Conservation (phyloP, 1,139 yeast species). For the Suhomyces yuchorum region DNA sequence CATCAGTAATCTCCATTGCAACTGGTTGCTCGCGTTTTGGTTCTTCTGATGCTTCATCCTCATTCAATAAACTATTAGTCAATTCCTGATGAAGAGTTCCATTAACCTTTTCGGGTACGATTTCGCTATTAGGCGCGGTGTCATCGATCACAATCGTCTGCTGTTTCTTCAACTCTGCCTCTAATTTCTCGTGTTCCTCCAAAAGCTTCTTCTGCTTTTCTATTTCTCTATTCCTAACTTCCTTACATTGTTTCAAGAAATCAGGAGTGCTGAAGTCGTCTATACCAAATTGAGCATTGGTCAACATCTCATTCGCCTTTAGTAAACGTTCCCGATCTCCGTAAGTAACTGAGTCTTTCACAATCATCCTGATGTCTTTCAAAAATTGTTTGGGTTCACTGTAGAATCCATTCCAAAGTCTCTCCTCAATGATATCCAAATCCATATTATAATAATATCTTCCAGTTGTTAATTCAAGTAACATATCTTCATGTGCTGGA, state of each 20-base stretch:
- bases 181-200: slow-evolving; percentile 37
- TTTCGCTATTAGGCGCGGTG: background rate
- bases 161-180: slow-evolving; percentile 30
- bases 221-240: slow-evolving; percentile 68
- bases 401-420: slow-evolving; percentile 95
- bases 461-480: slow-evolving; percentile 75
- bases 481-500: slow-evolving; percentile 58
- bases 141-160: slow-evolving; percentile 2
- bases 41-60: background rate
- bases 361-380: slow-evolving; percentile 81
- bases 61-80: background rate
- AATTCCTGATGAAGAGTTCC: background rate
- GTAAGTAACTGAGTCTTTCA: slow-evolving; percentile 68
- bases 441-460: slow-evolving; percentile 83
- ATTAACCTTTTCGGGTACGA: background rate
- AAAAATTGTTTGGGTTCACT: slow-evolving; percentile 90
- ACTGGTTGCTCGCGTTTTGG: background rate
- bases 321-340: slow-evolving; percentile 85
- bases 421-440: slow-evolving; percentile 87
- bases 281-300: slow-evolving; percentile 93
- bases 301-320: slow-evolving; percentile 93
- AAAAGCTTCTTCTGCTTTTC: slow-evolving; percentile 52
- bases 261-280: slow-evolving; percentile 84
- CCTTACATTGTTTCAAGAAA: slow-evolving; percentile 75
- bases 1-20: background rate